Evolutionary conservation across 179 eudicot genomes (phyloP).

Genomic region (Spinacia oleracea): DNA sequence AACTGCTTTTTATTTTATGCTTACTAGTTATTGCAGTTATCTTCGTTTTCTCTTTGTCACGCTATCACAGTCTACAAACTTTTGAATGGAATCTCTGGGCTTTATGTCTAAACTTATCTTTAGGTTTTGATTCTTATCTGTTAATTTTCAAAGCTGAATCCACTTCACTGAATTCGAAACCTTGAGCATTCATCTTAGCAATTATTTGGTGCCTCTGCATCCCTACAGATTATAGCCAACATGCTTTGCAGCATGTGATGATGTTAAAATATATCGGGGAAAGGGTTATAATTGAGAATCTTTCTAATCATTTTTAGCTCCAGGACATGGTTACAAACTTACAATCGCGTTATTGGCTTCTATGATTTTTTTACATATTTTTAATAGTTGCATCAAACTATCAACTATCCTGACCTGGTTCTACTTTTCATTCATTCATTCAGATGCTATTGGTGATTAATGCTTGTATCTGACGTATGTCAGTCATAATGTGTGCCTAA

Average conservation of each 20-base stretch:
- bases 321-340: not conserved
- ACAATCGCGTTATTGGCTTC: not conserved
- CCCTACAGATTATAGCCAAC: not conserved
- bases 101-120: not conserved
- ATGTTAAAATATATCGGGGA: not conserved
- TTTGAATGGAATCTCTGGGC: not conserved
- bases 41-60: not conserved
- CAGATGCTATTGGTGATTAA: not conserved
- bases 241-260: not conserved
- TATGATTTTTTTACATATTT: not conserved
- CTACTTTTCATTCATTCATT: not conserved
- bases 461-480: not conserved
- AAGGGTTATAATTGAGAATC: not conserved
- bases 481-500: not conserved
- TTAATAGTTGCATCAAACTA: too few species aligned
- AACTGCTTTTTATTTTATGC: not conserved
- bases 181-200: not conserved
- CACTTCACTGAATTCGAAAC: not conserved
- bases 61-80: not conserved
- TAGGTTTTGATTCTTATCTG: not conserved
- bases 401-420: not conserved
- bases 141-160: not conserved
- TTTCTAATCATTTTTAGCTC: not conserved
- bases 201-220: not conserved
- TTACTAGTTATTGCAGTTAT: not conserved